Evolutionary conservation across 257 asterid species (phyloP).

Genomic region (Penstemon newberryi): DNA sequence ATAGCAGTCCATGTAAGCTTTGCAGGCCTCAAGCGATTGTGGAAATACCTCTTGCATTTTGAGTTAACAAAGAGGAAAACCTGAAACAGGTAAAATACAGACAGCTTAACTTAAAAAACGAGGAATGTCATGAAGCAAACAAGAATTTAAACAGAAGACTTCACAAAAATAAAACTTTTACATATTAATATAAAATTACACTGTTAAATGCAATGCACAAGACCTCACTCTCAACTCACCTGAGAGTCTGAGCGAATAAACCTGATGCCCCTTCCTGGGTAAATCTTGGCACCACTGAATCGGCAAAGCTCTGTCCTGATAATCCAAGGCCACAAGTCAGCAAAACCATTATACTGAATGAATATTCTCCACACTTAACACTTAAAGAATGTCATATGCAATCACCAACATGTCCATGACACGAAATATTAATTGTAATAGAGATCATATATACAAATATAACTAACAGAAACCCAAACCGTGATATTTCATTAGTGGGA

Average conservation of each 20-base stretch:
- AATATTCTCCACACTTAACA: no score
- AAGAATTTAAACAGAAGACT: background rate
- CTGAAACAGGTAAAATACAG: conserved; percentile 23
- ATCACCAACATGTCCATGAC: no score
- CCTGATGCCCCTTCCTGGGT: conserved; percentile 82
- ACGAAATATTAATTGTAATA: no score
- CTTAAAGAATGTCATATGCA: no score
- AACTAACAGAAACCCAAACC: no score
- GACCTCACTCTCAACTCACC: conserved; percentile 29
- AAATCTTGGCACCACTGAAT: conserved; percentile 79
- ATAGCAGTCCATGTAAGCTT: conserved; percentile 66
- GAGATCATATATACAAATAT: no score
- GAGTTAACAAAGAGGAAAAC: conserved; percentile 62
- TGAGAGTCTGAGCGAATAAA: conserved; percentile 74
- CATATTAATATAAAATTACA: no score
- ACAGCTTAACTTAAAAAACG: background rate
- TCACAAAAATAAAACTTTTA: no score
- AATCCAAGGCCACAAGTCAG: conserved; percentile 4
- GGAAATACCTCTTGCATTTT: conserved; percentile 61
- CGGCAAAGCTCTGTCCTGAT: conserved; percentile 82
- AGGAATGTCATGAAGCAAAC: background rate
- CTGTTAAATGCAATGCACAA: no score
- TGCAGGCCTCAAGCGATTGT: conserved; percentile 60
- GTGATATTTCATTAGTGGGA: no score
- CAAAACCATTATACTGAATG: no score